phyloP scores from a whole-genome alignment of 306 rosid genomes.

The Cicer chorassanicum region DNA sequence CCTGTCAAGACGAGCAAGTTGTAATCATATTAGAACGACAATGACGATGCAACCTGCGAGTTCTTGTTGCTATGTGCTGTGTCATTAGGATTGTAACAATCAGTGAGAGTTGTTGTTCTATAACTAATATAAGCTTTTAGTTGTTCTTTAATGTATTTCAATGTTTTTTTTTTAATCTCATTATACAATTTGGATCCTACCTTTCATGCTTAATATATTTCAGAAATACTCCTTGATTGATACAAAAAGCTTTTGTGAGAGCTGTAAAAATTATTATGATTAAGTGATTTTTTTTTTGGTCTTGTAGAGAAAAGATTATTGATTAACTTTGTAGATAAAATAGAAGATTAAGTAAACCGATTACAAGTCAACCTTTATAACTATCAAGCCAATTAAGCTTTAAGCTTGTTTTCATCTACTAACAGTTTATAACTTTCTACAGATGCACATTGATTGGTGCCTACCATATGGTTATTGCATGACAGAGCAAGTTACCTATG shows the following conservation, averaged over 20 bases:
- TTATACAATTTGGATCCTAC: not conserved
- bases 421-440: too few species aligned
- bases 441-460: too few species aligned
- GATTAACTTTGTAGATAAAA: too few species aligned
- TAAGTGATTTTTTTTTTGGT: too few species aligned
- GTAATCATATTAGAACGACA: conserved; percentile 13
- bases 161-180: not conserved
- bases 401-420: too few species aligned
- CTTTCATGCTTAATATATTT: not conserved
- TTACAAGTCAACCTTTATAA: too few species aligned
- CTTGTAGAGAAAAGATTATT: too few species aligned
- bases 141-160: not conserved
- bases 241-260: not conserved
- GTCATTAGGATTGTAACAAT: not conserved
- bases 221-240: not conserved
- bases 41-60: conserved; percentile 1
- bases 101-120: not conserved
- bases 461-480: too few species aligned
- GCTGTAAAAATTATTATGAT: not conserved
- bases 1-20: conserved; percentile 56
- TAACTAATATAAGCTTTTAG: conserved; percentile 10
- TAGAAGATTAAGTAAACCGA: too few species aligned
- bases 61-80: conserved; percentile 25
- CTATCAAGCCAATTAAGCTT: too few species aligned
- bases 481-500: too few species aligned